phyloP scores from a whole-genome alignment of 306 rosid genomes.

The Vigna angularis region DNA sequence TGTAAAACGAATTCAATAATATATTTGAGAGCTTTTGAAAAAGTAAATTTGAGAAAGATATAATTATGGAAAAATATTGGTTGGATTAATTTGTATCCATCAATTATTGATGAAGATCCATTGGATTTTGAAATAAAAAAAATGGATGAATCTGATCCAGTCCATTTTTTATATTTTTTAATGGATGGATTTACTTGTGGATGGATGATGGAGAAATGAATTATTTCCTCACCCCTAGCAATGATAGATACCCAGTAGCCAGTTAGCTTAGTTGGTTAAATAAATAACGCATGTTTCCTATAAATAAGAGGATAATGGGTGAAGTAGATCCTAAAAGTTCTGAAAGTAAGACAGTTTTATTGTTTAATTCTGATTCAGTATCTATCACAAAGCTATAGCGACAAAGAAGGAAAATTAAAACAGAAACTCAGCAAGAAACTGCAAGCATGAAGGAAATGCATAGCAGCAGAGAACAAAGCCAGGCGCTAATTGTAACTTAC shows the following conservation, averaged over 20 bases:
- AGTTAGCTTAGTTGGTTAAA: background rate
- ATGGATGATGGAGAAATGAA: background rate
- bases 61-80: too few species aligned
- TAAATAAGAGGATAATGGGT: background rate
- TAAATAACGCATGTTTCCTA: background rate
- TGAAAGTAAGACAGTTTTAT: background rate
- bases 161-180: too few species aligned
- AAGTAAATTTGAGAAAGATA: background rate
- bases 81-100: too few species aligned
- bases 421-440: slow-evolving; percentile 29
- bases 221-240: background rate
- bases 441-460: slow-evolving; percentile 21
- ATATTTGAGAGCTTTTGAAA: background rate
- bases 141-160: background rate
- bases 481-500: slow-evolving; percentile 4
- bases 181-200: background rate
- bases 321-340: slow-evolving; percentile 3
- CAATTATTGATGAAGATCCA: too few species aligned
- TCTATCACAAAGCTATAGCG: slow-evolving; percentile 2
- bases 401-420: slow-evolving; percentile 31
- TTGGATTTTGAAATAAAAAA: background rate
- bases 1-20: too few species aligned
- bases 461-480: slow-evolving; percentile 33
- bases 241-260: background rate
- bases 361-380: slow-evolving; percentile 1